phyloP scores from a whole-genome alignment of 208 protist genomes.

The Leishmania aethiopica region DNA sequence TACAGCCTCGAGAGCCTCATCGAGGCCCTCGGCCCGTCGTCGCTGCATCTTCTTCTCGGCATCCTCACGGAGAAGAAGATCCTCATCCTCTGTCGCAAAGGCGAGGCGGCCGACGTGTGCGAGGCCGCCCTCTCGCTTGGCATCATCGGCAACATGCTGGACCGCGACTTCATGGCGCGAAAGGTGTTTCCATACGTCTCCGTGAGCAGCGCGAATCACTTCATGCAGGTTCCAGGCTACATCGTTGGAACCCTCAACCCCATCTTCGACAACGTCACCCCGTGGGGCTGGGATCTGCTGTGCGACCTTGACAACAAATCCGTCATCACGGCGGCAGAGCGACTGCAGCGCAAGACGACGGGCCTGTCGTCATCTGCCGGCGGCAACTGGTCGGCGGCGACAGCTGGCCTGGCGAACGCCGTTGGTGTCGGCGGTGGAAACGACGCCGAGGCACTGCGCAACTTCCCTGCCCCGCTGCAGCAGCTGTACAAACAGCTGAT shows the following conservation, averaged over 20 bases:
- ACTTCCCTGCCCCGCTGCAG: conserved; percentile 22
- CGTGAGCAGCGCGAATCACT: conserved; percentile 62
- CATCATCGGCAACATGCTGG: conserved; percentile 61
- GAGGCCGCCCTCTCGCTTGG: conserved; percentile 72
- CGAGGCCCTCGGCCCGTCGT: conserved; percentile 52
- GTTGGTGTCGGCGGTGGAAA: conserved; percentile 25
- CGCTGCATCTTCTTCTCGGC: conserved; percentile 62
- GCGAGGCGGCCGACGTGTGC: conserved; percentile 69
- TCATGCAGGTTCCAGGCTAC: conserved; percentile 72
- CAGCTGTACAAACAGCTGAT: conserved; percentile 49
- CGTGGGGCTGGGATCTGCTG: conserved; percentile 72
- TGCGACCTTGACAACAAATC: conserved; percentile 67
- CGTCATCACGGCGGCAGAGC: conserved; percentile 46
- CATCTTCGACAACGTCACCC: conserved; percentile 68
- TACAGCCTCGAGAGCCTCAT: conserved; percentile 74
- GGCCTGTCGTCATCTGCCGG: conserved; percentile 12
- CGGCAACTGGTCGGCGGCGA: conserved; percentile 39
- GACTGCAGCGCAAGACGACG: conserved; percentile 21
- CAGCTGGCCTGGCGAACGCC: conserved; percentile 45
- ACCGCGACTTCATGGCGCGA: conserved; percentile 61
- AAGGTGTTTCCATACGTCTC: conserved; percentile 85
- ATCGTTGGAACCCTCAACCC: conserved; percentile 83
- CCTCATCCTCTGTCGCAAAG: conserved; percentile 69
- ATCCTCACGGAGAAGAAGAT: conserved; percentile 73
- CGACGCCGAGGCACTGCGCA: conserved; percentile 26